Evolutionary conservation across 2,329 filamentous ascomycete genomes (phyloP).

Genomic region (Paraphaeosphaeria sporulosa): DNA sequence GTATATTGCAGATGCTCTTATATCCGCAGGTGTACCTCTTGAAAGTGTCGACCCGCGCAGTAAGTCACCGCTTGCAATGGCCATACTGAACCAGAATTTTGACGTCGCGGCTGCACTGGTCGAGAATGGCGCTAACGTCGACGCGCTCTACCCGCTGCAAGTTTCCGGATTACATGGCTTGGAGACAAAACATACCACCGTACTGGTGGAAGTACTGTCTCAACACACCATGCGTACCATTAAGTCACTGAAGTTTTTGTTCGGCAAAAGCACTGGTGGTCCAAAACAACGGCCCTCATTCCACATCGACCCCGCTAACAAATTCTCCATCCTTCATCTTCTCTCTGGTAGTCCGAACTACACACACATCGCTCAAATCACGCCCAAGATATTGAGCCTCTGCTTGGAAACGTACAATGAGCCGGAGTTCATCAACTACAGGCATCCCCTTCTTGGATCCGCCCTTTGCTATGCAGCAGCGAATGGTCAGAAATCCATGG

Average conservation of each 20-base stretch:
- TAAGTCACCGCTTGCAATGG: conserved; percentile 14
- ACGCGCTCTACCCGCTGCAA: conserved; percentile 10
- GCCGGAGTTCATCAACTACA: conserved; percentile 12
- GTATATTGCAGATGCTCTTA: conserved; percentile 13
- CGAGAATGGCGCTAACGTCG: conserved; percentile 13
- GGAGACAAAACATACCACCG: conserved; percentile 5
- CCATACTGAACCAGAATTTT: conserved; percentile 16
- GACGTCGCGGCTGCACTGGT: conserved; percentile 14
- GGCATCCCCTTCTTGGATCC: conserved; percentile 14
- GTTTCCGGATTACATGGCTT: not conserved
- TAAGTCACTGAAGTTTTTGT: conserved; percentile 17
- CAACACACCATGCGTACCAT: conserved; percentile 17
- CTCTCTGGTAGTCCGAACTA: conserved; percentile 13
- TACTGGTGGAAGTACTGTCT: conserved; percentile 14
- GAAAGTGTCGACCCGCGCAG: conserved; percentile 13
- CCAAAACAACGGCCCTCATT: conserved; percentile 9
- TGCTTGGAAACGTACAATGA: conserved; percentile 16
- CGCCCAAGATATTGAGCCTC: conserved; percentile 13
- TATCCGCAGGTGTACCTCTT: conserved; percentile 12
- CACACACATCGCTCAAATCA: conserved; percentile 17
- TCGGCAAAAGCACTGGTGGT: conserved; percentile 3
- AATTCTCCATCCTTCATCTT: conserved; percentile 11
- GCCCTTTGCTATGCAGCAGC: conserved; percentile 14
- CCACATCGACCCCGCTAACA: conserved; percentile 8
- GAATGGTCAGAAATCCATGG: conserved; percentile 16